Evolutionary conservation across 2,329 filamentous ascomycete genomes (phyloP).

Genomic region (Hirsutella rhossiliensis): DNA sequence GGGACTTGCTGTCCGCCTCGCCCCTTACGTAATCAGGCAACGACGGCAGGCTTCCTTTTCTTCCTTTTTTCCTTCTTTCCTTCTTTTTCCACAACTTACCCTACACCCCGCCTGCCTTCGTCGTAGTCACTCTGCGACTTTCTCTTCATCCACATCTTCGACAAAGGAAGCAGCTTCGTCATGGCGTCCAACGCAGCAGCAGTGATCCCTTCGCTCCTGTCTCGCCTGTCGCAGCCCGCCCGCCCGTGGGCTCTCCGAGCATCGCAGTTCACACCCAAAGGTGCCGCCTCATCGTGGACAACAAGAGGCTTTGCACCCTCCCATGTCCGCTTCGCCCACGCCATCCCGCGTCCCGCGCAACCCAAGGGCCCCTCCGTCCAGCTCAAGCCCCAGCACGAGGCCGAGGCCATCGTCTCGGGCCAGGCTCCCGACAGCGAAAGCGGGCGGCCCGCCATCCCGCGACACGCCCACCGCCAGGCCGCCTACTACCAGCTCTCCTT

Average conservation of each 20-base stretch:
- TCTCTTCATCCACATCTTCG: neutral
- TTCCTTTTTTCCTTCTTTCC: neutral
- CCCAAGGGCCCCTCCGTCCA: neutral
- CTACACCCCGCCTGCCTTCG: neutral
- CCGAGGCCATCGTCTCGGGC: conserved; percentile 2
- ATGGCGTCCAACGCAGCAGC: neutral
- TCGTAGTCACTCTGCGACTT: neutral
- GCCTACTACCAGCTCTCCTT: conserved; percentile 83
- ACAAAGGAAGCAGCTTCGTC: neutral
- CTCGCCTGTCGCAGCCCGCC: neutral
- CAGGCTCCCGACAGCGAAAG: conserved; percentile 16
- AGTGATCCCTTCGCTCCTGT: neutral
- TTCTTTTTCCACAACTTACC: neutral
- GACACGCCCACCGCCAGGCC: conserved; percentile 16
- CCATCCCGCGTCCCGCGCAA: conserved; percentile 22
- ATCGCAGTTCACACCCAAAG: neutral
- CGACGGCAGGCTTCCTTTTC: neutral
- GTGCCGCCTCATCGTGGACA: neutral
- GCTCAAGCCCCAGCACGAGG: conserved; percentile 1
- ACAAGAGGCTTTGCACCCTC: neutral
- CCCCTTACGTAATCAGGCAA: neutral
- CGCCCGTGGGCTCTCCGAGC: neutral
- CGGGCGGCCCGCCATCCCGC: conserved; percentile 12
- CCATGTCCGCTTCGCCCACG: conserved; percentile 12
- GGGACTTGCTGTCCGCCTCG: neutral